Percentiles rank a stretch among this genome's conserved stretches.
Conservation (phyloP, 331 rosid species). For the Malus hybrid region DNA sequence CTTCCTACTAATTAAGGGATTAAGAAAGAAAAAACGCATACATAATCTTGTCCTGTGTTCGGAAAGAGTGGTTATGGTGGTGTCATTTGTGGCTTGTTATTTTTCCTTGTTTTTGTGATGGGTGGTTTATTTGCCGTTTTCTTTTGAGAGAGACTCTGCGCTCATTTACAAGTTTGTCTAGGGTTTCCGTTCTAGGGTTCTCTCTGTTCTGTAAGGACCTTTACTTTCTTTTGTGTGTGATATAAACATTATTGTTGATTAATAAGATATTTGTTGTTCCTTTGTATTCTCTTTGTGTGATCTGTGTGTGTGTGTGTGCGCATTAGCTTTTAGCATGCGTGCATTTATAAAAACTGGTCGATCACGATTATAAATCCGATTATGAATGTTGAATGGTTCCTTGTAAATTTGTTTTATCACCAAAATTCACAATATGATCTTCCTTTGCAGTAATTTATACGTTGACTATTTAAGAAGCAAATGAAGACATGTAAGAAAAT, state of each 20-base stretch:
- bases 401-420: neutral
- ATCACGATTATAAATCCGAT: too few species aligned
- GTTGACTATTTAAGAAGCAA: neutral
- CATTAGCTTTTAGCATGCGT: too few species aligned
- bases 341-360: too few species aligned
- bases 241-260: neutral
- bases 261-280: neutral
- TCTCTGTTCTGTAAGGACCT: neutral
- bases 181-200: neutral
- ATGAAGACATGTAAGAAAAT: neutral
- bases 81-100: neutral
- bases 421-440: neutral
- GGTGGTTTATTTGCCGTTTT: neutral
- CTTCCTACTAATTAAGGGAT: conserved; percentile 3
- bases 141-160: neutral
- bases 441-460: neutral
- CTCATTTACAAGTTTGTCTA: neutral
- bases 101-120: neutral
- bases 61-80: neutral
- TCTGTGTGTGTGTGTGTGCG: neutral
- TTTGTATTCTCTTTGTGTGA: neutral
- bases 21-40: neutral
- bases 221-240: neutral
- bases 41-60: neutral
- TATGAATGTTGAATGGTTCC: neutral